phyloP scores from a whole-genome alignment of 176 grass and related monocot species.

The Zizania latifolia region DNA sequence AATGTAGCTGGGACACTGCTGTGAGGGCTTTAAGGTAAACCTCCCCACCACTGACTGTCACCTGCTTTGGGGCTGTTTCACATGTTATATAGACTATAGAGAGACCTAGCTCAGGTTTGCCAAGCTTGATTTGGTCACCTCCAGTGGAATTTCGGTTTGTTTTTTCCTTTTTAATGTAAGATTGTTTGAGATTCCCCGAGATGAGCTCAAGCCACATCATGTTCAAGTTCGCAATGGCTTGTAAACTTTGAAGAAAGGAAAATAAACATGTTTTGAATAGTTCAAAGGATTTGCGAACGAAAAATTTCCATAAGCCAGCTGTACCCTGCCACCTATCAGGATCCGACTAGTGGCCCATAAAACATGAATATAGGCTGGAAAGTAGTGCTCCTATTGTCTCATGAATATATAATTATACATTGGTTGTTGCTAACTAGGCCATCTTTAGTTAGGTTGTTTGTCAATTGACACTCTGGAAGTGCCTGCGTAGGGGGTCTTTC shows the following conservation, averaged over 20 bases:
- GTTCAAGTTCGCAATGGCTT: neutral
- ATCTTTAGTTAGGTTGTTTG: neutral
- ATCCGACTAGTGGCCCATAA: neutral
- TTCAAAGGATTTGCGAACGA: neutral
- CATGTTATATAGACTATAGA: no score
- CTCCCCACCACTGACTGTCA: neutral
- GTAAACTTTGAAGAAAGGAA: neutral
- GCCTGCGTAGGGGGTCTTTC: constrained; percentile 1
- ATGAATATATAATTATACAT: no score
- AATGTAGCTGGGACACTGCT: constrained; percentile 81
- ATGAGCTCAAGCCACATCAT: neutral
- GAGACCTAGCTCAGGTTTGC: constrained; percentile 1
- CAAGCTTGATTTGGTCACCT: constrained; percentile 4
- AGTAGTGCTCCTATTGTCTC: neutral
- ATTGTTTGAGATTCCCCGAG: neutral
- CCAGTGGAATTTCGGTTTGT: neutral
- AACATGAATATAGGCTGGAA: neutral
- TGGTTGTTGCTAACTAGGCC: neutral
- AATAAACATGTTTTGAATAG: neutral
- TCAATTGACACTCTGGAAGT: neutral
- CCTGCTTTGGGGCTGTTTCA: neutral
- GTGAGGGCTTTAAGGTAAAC: constrained; percentile 79
- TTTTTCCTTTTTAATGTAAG: neutral
- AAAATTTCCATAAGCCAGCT: neutral
- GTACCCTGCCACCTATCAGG: neutral